Percentiles rank a stretch among this genome's conserved stretches.
These are phyloP conservation scores for Pythium sukuiense DNA, from an alignment of 352 stramenopile species.

Conservation along the genomic window DNA sequence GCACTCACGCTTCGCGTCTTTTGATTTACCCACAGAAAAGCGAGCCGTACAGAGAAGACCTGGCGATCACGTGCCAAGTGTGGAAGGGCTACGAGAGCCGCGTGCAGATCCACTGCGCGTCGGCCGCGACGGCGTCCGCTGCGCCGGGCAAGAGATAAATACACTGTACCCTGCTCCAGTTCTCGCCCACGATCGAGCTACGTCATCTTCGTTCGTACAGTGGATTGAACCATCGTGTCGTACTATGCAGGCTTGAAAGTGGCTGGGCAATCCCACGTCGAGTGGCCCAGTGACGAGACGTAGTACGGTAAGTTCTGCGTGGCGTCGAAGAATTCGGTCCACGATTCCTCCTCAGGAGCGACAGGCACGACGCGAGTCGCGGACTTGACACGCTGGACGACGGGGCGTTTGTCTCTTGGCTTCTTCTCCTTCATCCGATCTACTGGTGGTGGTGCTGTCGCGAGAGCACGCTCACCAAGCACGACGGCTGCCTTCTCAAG, in stretches of 20 bases:
- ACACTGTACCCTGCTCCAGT: not conserved
- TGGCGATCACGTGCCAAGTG: constrained; percentile 73
- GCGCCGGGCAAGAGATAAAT: constrained; percentile 17
- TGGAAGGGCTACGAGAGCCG: constrained; percentile 85
- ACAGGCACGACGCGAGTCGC: constrained; percentile 17
- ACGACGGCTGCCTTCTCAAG: constrained; percentile 28
- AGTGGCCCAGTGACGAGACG: constrained; percentile 31
- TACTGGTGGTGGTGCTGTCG: not conserved
- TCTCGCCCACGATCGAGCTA: not conserved
- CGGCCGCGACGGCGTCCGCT: not conserved
- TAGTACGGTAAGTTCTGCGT: constrained; percentile 30
- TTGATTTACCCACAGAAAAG: constrained; percentile 53
- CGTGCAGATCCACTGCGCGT: constrained; percentile 69
- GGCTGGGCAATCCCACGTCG: constrained; percentile 28
- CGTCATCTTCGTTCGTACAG: not conserved
- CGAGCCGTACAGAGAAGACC: constrained; percentile 66
- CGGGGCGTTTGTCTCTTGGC: not conserved
- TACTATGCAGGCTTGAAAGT: not conserved
- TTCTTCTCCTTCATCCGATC: constrained; percentile 10
- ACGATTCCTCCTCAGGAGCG: constrained; percentile 17
- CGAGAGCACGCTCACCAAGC: constrained; percentile 17
- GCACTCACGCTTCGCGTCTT: not conserved
- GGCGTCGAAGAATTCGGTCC: constrained; percentile 35
- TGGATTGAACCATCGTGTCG: not conserved
- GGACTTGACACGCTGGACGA: not conserved